Percentiles rank a stretch among this genome's conserved stretches.
phyloP scores from a whole-genome alignment of 2,329 filamentous ascomycete genomes.

The Monosporascus ibericus region DNA sequence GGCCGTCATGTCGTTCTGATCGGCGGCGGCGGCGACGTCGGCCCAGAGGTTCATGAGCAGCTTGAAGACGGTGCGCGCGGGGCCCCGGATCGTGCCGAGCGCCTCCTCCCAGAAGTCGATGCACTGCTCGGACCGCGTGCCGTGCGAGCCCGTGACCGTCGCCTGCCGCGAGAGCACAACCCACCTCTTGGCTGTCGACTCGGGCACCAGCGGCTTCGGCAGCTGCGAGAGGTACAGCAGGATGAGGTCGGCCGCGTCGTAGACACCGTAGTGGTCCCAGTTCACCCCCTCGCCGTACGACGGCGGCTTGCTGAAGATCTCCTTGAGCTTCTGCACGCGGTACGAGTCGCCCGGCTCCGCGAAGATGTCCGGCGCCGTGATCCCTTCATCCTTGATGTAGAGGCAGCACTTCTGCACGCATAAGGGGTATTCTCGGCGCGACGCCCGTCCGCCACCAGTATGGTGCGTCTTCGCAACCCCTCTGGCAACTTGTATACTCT shows the following conservation, averaged over 20 bases:
- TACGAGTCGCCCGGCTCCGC: conserved; percentile 27
- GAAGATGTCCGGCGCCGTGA: conserved; percentile 32
- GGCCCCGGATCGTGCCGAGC: conserved; percentile 31
- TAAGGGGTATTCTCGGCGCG: conserved; percentile 34
- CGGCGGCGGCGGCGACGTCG: conserved; percentile 31
- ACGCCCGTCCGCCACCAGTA: conserved; percentile 25
- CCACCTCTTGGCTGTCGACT: conserved; percentile 33
- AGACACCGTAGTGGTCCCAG: conserved; percentile 29
- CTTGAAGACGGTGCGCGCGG: conserved; percentile 33
- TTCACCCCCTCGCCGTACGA: conserved; percentile 33
- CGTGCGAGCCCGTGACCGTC: conserved; percentile 26
- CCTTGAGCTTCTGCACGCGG: conserved; percentile 29
- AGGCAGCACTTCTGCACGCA: conserved; percentile 34
- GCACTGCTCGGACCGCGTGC: conserved; percentile 32
- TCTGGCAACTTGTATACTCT: conserved; percentile 33
- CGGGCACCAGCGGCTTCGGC: conserved; percentile 32
- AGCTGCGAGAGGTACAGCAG: conserved; percentile 34
- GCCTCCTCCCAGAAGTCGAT: conserved; percentile 43
- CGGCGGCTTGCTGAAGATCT: conserved; percentile 29
- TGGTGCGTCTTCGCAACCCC: conserved; percentile 34
- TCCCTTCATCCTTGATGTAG: conserved; percentile 30
- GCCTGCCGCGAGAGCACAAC: conserved; percentile 34
- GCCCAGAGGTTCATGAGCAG: conserved; percentile 38
- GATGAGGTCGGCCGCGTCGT: conserved; percentile 36
- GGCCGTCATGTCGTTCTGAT: conserved; percentile 37